phyloP scores from a whole-genome alignment of 805 yeast genomes.

The Metschnikowia noctiluminum region DNA sequence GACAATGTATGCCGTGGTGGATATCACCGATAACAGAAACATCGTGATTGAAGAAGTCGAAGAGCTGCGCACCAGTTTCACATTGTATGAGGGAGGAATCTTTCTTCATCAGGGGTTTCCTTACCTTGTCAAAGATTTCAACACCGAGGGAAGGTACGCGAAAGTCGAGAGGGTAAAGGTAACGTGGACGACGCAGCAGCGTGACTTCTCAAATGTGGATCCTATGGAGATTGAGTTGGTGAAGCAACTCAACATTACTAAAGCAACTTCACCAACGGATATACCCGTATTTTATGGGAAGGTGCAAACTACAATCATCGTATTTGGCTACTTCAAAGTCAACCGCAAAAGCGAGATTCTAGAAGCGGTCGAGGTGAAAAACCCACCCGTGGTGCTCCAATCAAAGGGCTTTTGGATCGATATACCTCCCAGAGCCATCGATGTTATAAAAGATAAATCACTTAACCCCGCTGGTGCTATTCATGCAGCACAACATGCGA shows the following conservation, averaged over 20 bases:
- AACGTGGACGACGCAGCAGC: conserved; percentile 88
- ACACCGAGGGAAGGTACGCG: conserved; percentile 74
- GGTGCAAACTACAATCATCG: conserved; percentile 67
- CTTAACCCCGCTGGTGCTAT: conserved; percentile 83
- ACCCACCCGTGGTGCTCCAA: conserved; percentile 69
- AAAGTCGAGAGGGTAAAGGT: conserved; percentile 85
- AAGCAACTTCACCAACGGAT: conserved; percentile 27
- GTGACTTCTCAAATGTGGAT: conserved; percentile 93
- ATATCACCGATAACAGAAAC: conserved; percentile 73
- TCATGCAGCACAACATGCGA: conserved; percentile 94
- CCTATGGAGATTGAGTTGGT: conserved; percentile 70
- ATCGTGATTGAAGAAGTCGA: conserved; percentile 85
- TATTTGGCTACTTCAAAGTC: conserved; percentile 90
- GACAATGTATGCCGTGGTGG: conserved; percentile 83
- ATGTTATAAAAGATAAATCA: conserved; percentile 50
- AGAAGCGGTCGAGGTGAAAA: conserved; percentile 89
- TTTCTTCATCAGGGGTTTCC: conserved; percentile 93
- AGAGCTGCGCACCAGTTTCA: conserved; percentile 82
- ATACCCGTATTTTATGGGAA: conserved; percentile 74
- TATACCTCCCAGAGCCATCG: conserved; percentile 64
- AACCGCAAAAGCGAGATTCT: conserved; percentile 74
- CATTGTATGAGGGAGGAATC: conserved; percentile 88
- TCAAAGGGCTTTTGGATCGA: conserved; percentile 94
- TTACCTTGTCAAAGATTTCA: conserved; percentile 80
- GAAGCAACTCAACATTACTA: conserved; percentile 48